These are phyloP conservation scores for Trichoderma koningii DNA, from an alignment of 2,329 filamentous ascomycete genomes.

Conservation along the genomic window DNA sequence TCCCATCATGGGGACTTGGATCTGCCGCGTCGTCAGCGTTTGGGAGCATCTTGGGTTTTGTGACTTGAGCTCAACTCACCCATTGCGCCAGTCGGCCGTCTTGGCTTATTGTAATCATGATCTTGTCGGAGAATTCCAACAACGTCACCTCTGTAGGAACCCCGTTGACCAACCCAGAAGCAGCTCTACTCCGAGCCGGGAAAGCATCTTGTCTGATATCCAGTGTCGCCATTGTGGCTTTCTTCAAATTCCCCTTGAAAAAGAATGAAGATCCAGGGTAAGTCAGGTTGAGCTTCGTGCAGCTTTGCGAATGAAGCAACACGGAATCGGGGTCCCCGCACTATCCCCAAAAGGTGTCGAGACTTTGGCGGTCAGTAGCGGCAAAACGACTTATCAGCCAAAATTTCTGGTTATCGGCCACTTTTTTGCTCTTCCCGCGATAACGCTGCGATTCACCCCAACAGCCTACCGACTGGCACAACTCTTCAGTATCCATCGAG, in stretches of 20 bases:
- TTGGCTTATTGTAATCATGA: conserved; percentile 86
- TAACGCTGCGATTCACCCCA: conserved; percentile 7
- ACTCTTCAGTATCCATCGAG: conserved; percentile 25
- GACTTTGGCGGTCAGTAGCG: conserved; percentile 41
- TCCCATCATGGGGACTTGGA: conserved; percentile 76
- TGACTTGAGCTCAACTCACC: conserved; percentile 65
- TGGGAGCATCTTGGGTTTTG: too few species aligned
- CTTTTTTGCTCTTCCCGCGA: not conserved
- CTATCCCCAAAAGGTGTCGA: conserved; percentile 39
- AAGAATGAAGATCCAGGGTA: conserved; percentile 20
- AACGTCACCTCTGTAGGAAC: conserved; percentile 71
- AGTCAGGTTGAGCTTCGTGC: not conserved
- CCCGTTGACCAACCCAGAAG: conserved; percentile 64
- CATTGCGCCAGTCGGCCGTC: conserved; percentile 85
- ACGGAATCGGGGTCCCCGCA: conserved; percentile 35
- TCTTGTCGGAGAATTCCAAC: conserved; percentile 82
- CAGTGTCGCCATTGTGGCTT: conserved; percentile 42
- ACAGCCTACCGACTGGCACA: conserved; percentile 22
- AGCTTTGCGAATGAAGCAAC: not conserved
- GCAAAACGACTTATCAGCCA: conserved; percentile 41
- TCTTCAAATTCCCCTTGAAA: not conserved
- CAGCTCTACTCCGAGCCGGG: conserved; percentile 64
- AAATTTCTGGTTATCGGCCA: conserved; percentile 38
- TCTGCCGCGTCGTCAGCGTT: conserved; percentile 45
- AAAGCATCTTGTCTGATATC: conserved; percentile 60